phyloP scores from a whole-genome alignment of 2,329 filamentous ascomycete species.

The Acrodontium crateriforme region DNA sequence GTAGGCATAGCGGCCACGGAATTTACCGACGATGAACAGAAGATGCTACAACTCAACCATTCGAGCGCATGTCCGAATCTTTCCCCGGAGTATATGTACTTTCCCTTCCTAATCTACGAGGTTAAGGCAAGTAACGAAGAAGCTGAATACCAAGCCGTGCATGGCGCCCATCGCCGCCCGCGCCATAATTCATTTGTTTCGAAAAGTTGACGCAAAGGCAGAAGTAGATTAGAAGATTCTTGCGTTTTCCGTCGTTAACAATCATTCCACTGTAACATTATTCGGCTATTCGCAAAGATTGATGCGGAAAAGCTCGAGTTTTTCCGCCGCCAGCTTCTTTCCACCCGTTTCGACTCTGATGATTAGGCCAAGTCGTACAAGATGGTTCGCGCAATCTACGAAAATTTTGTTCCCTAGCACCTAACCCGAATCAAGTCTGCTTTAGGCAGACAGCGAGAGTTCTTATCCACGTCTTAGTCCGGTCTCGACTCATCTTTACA shows the following conservation, averaged over 20 bases:
- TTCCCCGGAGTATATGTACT: conserved; percentile 6
- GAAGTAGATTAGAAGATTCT: conserved; percentile 5
- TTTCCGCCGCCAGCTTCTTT: conserved; percentile 4
- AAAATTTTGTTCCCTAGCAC: conserved; percentile 3
- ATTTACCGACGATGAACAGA: conserved; percentile 6
- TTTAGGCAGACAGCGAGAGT: conserved; percentile 3
- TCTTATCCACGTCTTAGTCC: conserved; percentile 3
- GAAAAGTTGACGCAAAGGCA: conserved; percentile 1
- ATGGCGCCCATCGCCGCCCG: conserved; percentile 6
- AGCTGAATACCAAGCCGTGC: conserved; percentile 8
- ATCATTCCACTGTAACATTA: no score
- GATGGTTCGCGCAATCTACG: conserved; percentile 4
- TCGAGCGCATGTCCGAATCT: conserved; percentile 3
- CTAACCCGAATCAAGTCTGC: conserved; percentile 4
- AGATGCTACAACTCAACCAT: conserved; percentile 4
- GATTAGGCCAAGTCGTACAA: conserved; percentile 4
- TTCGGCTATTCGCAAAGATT: conserved; percentile 2
- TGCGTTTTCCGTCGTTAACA: conserved; percentile 6
- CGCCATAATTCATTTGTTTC: conserved; percentile 7
- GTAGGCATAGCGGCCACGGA: conserved; percentile 2
- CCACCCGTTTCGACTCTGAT: conserved; percentile 1
- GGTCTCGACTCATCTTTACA: no score
- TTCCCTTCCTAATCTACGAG: conserved; percentile 8
- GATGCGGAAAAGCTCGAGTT: conserved; percentile 2
- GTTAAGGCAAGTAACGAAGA: conserved; percentile 8